Conservation (phyloP, 441 rosid species). For the Macaranga tanarius region DNA sequence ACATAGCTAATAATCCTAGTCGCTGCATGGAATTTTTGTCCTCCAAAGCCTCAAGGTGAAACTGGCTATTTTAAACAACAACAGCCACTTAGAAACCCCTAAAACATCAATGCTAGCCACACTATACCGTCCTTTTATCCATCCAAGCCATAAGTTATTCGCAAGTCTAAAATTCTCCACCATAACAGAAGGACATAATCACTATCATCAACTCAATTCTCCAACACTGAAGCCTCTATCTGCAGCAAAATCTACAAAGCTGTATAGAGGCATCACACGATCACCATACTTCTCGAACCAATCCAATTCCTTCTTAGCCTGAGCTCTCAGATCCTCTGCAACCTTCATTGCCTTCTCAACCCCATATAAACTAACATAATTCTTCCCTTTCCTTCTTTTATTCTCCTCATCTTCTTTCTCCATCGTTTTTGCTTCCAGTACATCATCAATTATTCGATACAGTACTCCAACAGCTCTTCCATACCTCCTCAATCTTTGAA, state of each 20-base stretch:
- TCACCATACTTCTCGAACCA: conserved; percentile 66
- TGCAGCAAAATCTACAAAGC: conserved; percentile 82
- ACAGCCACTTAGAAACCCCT: background rate
- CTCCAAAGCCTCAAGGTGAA: no score
- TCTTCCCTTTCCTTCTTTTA: conserved; percentile 44
- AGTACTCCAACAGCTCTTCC: conserved; percentile 88
- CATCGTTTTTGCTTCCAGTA: conserved; percentile 37
- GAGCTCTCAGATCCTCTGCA: conserved; percentile 57
- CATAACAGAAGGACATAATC: no score
- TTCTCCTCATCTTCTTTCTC: conserved; percentile 27
- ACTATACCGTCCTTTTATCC: no score
- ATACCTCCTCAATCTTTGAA: conserved; percentile 62
- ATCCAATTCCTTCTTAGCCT: conserved; percentile 64
- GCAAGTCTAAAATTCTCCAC: no score
- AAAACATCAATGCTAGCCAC: background rate
- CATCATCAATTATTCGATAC: conserved; percentile 74
- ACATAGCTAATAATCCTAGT: background rate
- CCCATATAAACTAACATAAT: conserved; percentile 52
- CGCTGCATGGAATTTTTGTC: background rate
- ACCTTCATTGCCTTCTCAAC: conserved; percentile 60
- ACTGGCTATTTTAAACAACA: background rate
- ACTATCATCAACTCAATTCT: conserved; percentile 26
- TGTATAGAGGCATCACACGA: conserved; percentile 54
- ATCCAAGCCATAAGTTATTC: background rate
- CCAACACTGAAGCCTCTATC: conserved; percentile 46